Evolutionary conservation across 139 green algal genomes (phyloP).

Genomic region (Tetradesmus obliquus): DNA sequence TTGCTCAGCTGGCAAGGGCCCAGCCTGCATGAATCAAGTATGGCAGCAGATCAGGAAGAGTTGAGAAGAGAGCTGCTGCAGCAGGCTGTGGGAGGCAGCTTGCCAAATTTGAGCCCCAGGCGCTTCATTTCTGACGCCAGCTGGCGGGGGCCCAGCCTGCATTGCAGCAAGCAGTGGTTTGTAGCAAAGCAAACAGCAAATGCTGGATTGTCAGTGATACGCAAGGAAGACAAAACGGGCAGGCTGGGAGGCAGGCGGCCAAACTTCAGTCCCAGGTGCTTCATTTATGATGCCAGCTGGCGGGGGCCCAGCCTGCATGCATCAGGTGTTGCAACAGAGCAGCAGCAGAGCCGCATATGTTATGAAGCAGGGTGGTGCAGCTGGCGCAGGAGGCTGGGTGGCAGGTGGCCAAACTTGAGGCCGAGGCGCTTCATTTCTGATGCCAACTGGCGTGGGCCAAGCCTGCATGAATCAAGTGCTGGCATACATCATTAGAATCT

Average conservation of each 20-base stretch:
- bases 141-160: slow-evolving; percentile 28
- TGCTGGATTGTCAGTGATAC: too few species aligned
- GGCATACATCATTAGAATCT: too few species aligned
- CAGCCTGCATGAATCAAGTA: too few species aligned
- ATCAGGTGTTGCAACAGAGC: too few species aligned
- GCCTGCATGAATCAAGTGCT: neutral
- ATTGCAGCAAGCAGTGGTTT: neutral
- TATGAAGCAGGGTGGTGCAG: neutral
- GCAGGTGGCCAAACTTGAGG: slow-evolving; percentile 53
- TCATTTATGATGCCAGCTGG: neutral
- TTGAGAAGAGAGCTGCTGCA: neutral
- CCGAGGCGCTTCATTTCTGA: slow-evolving; percentile 52
- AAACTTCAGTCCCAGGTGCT: slow-evolving; percentile 53
- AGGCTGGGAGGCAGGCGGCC: slow-evolving; percentile 38
- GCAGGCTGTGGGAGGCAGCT: slow-evolving; percentile 31
- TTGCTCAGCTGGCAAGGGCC: too few species aligned
- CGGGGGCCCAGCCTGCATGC: too few species aligned
- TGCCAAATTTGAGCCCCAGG: slow-evolving; percentile 54
- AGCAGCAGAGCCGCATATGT: too few species aligned
- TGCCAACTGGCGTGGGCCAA: neutral
- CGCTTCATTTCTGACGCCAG: neutral
- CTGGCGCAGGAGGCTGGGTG: slow-evolving; percentile 14
- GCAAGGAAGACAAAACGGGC: neutral
- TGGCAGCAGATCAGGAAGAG: too few species aligned
- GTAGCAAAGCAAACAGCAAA: too few species aligned